phyloP scores from a whole-genome alignment of 2,329 filamentous ascomycete genomes.

The Acrodontium crateriforme region DNA sequence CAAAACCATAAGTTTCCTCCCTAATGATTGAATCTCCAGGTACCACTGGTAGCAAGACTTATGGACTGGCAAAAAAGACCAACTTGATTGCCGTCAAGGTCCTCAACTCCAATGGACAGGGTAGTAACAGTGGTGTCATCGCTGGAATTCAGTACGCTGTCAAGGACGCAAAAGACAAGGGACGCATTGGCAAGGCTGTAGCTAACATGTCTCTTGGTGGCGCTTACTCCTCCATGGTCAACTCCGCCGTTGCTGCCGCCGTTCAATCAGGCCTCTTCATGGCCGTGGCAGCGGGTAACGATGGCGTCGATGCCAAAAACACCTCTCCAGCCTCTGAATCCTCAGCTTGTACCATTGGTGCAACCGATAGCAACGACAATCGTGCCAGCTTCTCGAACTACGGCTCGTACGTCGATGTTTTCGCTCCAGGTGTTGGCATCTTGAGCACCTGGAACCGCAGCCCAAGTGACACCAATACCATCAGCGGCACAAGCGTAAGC shows the following conservation, averaged over 20 bases:
- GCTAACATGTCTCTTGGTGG: slow-evolving; percentile 45
- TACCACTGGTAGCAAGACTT: slow-evolving; percentile 45
- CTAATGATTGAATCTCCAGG: no score
- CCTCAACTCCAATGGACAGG: slow-evolving; percentile 21
- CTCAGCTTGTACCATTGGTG: slow-evolving; percentile 23
- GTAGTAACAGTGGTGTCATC: slow-evolving; percentile 40
- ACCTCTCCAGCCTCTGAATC: slow-evolving; percentile 23
- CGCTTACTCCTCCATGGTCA: slow-evolving; percentile 32
- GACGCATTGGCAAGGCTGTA: slow-evolving; percentile 29
- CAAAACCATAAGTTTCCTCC: no score
- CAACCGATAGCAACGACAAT: slow-evolving; percentile 15
- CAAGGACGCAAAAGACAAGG: slow-evolving; percentile 16
- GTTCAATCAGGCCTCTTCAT: slow-evolving; percentile 36
- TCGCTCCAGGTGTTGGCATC: slow-evolving; percentile 23
- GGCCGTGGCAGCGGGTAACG: slow-evolving; percentile 44
- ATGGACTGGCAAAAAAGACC: slow-evolving; percentile 47
- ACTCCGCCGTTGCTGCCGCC: slow-evolving; percentile 36
- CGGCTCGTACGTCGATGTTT: slow-evolving; percentile 25
- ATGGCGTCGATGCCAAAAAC: slow-evolving; percentile 16
- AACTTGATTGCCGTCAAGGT: slow-evolving; percentile 48
- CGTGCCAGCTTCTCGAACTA: slow-evolving; percentile 26
- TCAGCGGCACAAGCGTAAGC: slow-evolving; percentile 47
- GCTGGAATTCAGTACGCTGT: slow-evolving; percentile 43
- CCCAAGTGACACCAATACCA: slow-evolving; percentile 30
- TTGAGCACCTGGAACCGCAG: slow-evolving; percentile 35